phyloP scores from a whole-genome alignment of 805 yeast species.

The Candida ponderosae region DNA sequence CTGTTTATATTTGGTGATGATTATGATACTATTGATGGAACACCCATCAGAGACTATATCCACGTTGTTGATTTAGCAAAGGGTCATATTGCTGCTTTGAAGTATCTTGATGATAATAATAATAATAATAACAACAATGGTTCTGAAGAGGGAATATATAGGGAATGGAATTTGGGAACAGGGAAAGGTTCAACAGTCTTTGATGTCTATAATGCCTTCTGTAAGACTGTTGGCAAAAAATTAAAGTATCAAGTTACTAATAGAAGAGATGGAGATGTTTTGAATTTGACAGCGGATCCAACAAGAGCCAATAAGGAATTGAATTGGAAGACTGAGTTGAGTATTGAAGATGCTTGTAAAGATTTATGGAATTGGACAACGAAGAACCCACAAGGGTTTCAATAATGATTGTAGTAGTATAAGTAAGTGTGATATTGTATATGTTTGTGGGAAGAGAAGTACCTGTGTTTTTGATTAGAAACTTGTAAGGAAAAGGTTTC shows the following conservation, averaged over 20 bases:
- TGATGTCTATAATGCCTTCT: slow-evolving; percentile 60
- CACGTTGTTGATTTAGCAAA: slow-evolving; percentile 74
- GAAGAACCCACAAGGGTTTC: slow-evolving; percentile 62
- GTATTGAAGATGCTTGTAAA: slow-evolving; percentile 55
- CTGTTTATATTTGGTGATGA: slow-evolving; percentile 66
- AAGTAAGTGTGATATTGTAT: too few relatives aligned
- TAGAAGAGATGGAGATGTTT: slow-evolving; percentile 71
- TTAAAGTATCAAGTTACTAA: slow-evolving; percentile 59
- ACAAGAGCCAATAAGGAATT: slow-evolving; percentile 59
- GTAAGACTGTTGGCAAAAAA: slow-evolving; percentile 53
- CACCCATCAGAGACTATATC: slow-evolving; percentile 75
- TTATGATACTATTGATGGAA: slow-evolving; percentile 66
- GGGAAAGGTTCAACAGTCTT: slow-evolving; percentile 76
- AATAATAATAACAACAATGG: too few relatives aligned
- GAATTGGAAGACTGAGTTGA: slow-evolving; percentile 49
- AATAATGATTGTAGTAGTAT: too few relatives aligned
- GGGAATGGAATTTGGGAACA: slow-evolving; percentile 82
- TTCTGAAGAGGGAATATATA: slow-evolving; percentile 37
- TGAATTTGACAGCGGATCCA: slow-evolving; percentile 66
- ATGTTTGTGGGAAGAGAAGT: too few relatives aligned
- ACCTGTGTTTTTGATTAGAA: too few relatives aligned
- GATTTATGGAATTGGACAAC: slow-evolving; percentile 78
- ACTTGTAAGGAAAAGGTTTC: too few relatives aligned
- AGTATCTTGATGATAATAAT: slow-evolving; percentile 31
- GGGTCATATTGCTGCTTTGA: slow-evolving; percentile 69